These are phyloP conservation scores for Ilyonectria sp. DNA, from an alignment of 2,329 filamentous ascomycete genomes.

Conservation along the genomic window DNA sequence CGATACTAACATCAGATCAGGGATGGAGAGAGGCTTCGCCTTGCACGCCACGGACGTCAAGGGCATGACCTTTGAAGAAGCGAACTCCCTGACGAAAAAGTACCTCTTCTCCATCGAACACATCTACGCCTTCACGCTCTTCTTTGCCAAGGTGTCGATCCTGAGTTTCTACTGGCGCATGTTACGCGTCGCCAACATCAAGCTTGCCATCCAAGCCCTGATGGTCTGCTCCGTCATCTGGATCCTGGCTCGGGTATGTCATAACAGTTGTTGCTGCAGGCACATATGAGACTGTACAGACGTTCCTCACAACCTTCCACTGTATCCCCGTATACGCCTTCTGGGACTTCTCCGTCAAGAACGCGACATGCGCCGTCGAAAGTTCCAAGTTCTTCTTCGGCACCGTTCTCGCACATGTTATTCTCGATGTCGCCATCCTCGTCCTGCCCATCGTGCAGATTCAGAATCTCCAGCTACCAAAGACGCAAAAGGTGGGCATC, in stretches of 20 bases:
- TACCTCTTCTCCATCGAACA: conserved; percentile 47
- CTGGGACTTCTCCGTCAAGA: conserved; percentile 32
- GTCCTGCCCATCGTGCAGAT: conserved; percentile 51
- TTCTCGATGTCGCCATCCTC: conserved; percentile 52
- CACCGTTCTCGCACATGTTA: conserved; percentile 52
- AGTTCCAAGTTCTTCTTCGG: no score
- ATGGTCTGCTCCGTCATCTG: conserved; percentile 47
- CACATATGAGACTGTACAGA: conserved; percentile 25
- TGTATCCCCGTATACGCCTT: conserved; percentile 38
- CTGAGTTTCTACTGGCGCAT: conserved; percentile 53
- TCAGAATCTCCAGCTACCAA: conserved; percentile 47
- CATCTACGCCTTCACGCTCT: conserved; percentile 49
- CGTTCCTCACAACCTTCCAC: conserved; percentile 39
- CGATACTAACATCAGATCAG: conserved; percentile 23
- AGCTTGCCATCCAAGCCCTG: conserved; percentile 43
- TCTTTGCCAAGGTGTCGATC: conserved; percentile 49
- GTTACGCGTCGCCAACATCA: conserved; percentile 48
- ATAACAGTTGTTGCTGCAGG: no score
- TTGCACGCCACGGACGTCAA: conserved; percentile 35
- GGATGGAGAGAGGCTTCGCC: conserved; percentile 39
- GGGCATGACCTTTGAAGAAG: conserved; percentile 23
- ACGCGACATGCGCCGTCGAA: conserved; percentile 37
- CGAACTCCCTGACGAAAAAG: conserved; percentile 23
- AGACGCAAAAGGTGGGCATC: conserved; percentile 48
- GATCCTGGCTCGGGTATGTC: conserved; percentile 46